These are phyloP conservation scores for Adansonia grandidieri DNA, from an alignment of 441 rosid species.

Conservation along the genomic window DNA sequence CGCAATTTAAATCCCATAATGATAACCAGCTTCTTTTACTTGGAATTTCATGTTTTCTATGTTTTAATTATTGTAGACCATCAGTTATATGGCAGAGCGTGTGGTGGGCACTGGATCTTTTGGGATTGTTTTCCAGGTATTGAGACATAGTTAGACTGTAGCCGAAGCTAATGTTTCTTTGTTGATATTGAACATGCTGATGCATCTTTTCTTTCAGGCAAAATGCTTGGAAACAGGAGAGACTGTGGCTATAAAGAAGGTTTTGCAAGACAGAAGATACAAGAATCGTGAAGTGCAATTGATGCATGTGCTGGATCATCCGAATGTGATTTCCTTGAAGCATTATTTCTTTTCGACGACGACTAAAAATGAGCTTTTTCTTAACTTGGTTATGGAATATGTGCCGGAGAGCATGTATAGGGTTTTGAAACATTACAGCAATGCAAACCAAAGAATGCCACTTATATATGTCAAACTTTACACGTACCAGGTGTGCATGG, in stretches of 20 bases:
- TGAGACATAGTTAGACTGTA: not conserved
- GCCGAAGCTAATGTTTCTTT: not conserved
- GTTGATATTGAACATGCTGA: not conserved
- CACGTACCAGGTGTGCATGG: not conserved
- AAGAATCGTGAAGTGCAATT: not conserved
- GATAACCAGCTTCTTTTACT: not conserved
- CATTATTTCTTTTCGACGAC: not conserved
- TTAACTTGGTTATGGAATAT: not conserved
- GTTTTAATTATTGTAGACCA: constrained; percentile 56
- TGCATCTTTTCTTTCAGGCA: not conserved
- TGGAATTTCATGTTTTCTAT: constrained; percentile 20
- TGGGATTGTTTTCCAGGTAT: constrained; percentile 93
- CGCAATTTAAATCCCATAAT: too few relatives aligned
- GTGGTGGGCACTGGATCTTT: constrained; percentile 96
- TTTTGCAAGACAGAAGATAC: not conserved
- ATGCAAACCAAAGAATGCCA: not conserved
- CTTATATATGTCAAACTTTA: not conserved
- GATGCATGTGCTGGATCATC: not conserved
- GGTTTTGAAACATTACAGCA: not conserved
- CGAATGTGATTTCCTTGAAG: not conserved
- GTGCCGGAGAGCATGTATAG: not conserved
- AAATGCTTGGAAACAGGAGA: not conserved
- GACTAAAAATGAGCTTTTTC: not conserved
- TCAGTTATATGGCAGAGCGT: constrained; percentile 98
- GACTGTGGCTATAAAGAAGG: not conserved